Percentiles rank a stretch among this genome's conserved stretches.
Evolutionary conservation across 176 grass and related monocot species (phyloP).

Genomic region (Carex littledalei): DNA sequence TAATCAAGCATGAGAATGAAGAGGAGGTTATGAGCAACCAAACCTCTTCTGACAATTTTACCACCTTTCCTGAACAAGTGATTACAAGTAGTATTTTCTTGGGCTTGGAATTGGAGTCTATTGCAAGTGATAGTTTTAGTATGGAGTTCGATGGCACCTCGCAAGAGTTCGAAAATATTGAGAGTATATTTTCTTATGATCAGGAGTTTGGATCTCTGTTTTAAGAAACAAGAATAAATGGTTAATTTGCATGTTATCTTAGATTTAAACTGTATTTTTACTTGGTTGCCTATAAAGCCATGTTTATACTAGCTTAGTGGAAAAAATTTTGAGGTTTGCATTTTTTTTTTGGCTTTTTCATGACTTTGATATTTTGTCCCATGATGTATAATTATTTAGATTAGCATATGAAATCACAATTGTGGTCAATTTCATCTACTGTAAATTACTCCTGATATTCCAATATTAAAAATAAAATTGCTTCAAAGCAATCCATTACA

Average conservation of each 20-base stretch:
- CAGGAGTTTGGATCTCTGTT: not conserved
- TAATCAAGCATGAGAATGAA: slow-evolving; percentile 17
- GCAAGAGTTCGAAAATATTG: not conserved
- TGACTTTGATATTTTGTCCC: not conserved
- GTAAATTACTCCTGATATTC: not conserved
- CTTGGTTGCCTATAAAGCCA: not conserved
- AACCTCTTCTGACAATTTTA: not conserved
- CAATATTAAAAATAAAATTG: not conserved
- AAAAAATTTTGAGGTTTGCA: not conserved
- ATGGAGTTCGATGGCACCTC: not conserved
- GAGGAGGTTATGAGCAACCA: slow-evolving; percentile 18
- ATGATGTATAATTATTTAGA: not conserved
- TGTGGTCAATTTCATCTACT: not conserved
- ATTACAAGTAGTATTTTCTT: not conserved
- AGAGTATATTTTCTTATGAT: not conserved
- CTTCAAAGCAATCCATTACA: not conserved
- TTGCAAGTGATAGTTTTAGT: not conserved
- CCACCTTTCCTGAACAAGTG: not conserved
- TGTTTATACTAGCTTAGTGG: slow-evolving; percentile 4
- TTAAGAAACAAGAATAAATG: not conserved
- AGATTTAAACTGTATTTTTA: not conserved
- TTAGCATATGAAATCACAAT: not conserved
- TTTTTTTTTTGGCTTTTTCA: not conserved
- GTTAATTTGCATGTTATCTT: not conserved
- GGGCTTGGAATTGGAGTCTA: not conserved